Base-by-base conservation (phyloP, 73 alveolate species). In the Paramecium sonneborni region DNA sequence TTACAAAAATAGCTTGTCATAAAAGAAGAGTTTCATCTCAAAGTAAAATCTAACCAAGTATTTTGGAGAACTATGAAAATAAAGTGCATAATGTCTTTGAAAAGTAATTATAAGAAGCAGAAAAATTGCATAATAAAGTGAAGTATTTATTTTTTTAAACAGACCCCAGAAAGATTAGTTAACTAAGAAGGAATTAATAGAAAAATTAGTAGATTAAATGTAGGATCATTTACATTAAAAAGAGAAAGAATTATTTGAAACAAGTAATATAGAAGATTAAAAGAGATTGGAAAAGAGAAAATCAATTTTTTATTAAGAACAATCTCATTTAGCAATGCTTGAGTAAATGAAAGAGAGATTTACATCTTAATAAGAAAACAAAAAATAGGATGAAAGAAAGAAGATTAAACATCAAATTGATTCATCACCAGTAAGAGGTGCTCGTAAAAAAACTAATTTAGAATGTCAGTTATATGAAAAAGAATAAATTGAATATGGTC, bases 221-320 rank as follows among this genome's bases (percentile, higher is more conserved):
- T 26, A 62, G 24, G 44, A 62, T 62, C 84, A 62, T 62, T 32
- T 62, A 12, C 44, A 62, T 23, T 30, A 62, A 30, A 62, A 62
- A 32, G 84, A 62, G 44, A 62, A 62, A 14, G 84, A 62, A n/a
- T 62, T 62, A 26, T 62, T 62, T 62, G 84, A 62, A 62, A 62
- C 84, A 62, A 52, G 68, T 14, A 32, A 62, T 6, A 30, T 30
- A n/a, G 84, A 62, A 11, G 44, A 62, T 62, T 2, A 26, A 26
- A 26, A 30, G 11, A 26, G 44, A 30, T 62, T 62, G 12, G 84
- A 62, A 30, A 62, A 28, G 20, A 62, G 84, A 62, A 62, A 62
- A 30, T 62, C 84, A 0, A 30, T 30, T 26, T 62, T 62, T 62
- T 62, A 62, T 62, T 62, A 62, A 62, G 84, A 62, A 30, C 9